Evolutionary conservation across 2,329 filamentous ascomycete genomes (phyloP).

Genomic region (Zymoseptoria passerinii): DNA sequence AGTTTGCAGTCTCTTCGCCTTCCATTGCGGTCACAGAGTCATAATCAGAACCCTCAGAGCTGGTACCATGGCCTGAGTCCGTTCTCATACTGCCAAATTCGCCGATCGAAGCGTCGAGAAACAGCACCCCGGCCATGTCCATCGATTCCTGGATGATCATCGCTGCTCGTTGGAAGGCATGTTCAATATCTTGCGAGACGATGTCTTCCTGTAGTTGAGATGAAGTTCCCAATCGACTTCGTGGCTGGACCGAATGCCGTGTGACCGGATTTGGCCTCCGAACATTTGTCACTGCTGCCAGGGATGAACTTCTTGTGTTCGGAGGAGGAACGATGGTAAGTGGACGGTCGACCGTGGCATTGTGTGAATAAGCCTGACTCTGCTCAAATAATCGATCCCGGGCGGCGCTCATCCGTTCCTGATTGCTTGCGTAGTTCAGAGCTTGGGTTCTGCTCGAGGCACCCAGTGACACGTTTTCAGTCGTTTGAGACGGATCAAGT

Average conservation of each 20-base stretch:
- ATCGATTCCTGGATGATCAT: constrained; percentile 24
- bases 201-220: constrained; percentile 4
- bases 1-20: not conserved
- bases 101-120: constrained; percentile 27
- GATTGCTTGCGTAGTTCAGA: constrained; percentile 5
- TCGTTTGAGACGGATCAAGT: not conserved
- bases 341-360: not conserved
- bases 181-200: not conserved
- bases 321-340: not conserved
- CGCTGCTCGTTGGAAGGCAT: constrained; percentile 8
- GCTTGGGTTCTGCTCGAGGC: constrained; percentile 4
- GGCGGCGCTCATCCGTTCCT: constrained; percentile 2
- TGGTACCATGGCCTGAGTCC: not conserved
- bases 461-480: not conserved
- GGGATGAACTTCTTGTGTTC: not conserved
- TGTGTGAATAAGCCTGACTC: not conserved
- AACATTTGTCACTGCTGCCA: not conserved
- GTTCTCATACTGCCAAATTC: constrained; percentile 13
- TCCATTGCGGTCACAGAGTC: not conserved
- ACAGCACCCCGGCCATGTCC: constrained; percentile 38
- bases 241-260: not conserved
- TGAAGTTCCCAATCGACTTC: not conserved
- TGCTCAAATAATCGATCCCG: not conserved
- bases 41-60: not conserved
- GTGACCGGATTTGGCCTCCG: not conserved